Evolutionary conservation across 768 basidiomycete species (phyloP).

Genomic region (Serendipita sp.): DNA sequence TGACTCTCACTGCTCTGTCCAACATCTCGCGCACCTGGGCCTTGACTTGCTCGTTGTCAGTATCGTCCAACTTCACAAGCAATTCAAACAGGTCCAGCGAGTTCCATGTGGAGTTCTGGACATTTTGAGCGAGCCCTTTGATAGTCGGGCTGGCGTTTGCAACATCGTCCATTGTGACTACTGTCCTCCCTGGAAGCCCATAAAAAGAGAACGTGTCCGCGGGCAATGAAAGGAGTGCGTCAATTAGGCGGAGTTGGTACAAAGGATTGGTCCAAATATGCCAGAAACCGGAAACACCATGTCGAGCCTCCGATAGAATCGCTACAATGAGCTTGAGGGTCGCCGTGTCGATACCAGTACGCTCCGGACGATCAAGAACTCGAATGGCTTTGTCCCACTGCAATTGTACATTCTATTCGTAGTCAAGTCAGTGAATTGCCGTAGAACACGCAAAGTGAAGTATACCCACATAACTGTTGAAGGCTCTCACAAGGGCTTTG

Average conservation of each 20-base stretch:
- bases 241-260: constrained; percentile 74
- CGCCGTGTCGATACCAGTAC: constrained; percentile 74
- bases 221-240: constrained; percentile 74
- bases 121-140: constrained; percentile 75
- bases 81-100: constrained; percentile 81
- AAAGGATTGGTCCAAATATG: constrained; percentile 67
- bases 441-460: neutral
- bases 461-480: constrained; percentile 54
- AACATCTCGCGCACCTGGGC: constrained; percentile 76
- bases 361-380: constrained; percentile 71
- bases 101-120: constrained; percentile 91
- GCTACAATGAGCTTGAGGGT: constrained; percentile 80
- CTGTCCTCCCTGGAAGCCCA: constrained; percentile 61
- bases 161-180: constrained; percentile 82
- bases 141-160: constrained; percentile 76
- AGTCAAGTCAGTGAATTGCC: neutral
- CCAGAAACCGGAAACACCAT: constrained; percentile 79
- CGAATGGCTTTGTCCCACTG: constrained; percentile 74
- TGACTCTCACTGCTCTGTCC: constrained; percentile 84
- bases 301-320: constrained; percentile 62
- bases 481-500: constrained; percentile 51
- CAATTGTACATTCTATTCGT: constrained; percentile 39
- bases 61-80: constrained; percentile 61
- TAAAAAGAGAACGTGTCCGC: constrained; percentile 87
- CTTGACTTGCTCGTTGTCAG: constrained; percentile 53